A percentile compares a stretch with the other conserved stretches of the same genome.
These are phyloP conservation scores for Calonectria pseudoturangicola DNA, from an alignment of 2,329 filamentous ascomycete species.

Conservation along the genomic window DNA sequence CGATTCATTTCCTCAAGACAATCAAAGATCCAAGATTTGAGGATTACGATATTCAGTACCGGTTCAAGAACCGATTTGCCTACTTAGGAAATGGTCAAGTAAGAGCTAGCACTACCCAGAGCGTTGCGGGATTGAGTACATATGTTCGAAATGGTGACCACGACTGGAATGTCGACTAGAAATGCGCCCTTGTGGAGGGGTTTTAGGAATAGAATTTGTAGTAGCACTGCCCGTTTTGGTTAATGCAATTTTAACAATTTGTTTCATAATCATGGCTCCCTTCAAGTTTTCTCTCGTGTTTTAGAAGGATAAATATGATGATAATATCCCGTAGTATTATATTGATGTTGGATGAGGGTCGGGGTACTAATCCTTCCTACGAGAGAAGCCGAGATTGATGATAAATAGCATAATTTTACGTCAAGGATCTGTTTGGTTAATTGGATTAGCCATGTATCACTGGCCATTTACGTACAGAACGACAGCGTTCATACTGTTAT, in stretches of 20 bases:
- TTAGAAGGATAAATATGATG: not conserved
- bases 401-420: not conserved
- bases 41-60: slow-evolving; percentile 58
- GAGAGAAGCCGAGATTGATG: not conserved
- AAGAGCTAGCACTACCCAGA: slow-evolving; percentile 63
- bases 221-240: not conserved
- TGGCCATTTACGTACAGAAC: not conserved
- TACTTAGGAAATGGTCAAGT: slow-evolving; percentile 66
- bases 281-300: not conserved
- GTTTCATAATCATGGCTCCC: too few species aligned
- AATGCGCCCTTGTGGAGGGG: too few species aligned
- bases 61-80: slow-evolving; percentile 61
- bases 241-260: not conserved
- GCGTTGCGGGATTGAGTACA: slow-evolving; percentile 63
- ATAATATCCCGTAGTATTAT: not conserved
- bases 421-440: not conserved
- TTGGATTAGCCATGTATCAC: not conserved
- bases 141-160: slow-evolving; percentile 66
- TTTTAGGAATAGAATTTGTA: not conserved
- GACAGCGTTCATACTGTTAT: not conserved
- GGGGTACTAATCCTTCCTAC: not conserved
- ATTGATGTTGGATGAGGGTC: not conserved
- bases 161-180: slow-evolving; percentile 65
- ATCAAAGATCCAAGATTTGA: slow-evolving; percentile 60
- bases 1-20: slow-evolving; percentile 61